Conservation (phyloP, 352 stramenopile genomes). For the Pythium periplocum region DNA sequence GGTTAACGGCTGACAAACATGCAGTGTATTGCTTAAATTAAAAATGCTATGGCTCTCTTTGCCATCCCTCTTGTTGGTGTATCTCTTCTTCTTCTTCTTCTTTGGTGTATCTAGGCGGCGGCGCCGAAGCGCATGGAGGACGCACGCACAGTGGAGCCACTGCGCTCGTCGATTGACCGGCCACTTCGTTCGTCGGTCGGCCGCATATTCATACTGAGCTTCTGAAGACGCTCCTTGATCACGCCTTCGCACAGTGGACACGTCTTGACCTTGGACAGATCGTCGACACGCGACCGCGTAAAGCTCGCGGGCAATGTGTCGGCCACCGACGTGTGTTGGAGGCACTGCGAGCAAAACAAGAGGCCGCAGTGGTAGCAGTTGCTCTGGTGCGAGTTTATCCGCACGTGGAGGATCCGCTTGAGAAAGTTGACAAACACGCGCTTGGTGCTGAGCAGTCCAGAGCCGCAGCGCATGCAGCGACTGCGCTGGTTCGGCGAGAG, state of each 20-base stretch:
- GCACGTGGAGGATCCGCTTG: constrained; percentile 42
- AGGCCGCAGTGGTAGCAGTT: constrained; percentile 85
- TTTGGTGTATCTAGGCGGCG: constrained; percentile 1
- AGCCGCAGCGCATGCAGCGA: constrained; percentile 76
- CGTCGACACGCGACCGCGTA: constrained; percentile 46
- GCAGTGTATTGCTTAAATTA: constrained; percentile 4
- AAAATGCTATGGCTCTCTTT: not conserved
- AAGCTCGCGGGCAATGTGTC: constrained; percentile 44
- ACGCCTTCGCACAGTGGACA: constrained; percentile 59
- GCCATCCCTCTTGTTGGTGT: too few species aligned
- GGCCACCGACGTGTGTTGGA: constrained; percentile 35
- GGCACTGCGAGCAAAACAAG: constrained; percentile 64
- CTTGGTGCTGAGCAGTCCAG: constrained; percentile 35
- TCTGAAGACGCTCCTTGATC: constrained; percentile 53
- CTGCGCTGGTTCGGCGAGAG: constrained; percentile 43
- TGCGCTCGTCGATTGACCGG: constrained; percentile 49
- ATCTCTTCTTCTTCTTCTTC: too few species aligned
- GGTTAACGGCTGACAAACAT: constrained; percentile 3
- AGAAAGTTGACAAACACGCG: constrained; percentile 52
- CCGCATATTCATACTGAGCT: constrained; percentile 11
- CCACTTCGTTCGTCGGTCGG: too few species aligned
- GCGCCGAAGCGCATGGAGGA: constrained; percentile 36
- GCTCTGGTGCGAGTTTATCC: constrained; percentile 40
- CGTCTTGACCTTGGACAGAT: constrained; percentile 47
- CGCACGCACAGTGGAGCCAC: not conserved